A percentile compares a stretch with the other conserved stretches of the same genome.
Conservation (phyloP, 2,329 filamentous ascomycete species). For the Aureobasidium musti region DNA sequence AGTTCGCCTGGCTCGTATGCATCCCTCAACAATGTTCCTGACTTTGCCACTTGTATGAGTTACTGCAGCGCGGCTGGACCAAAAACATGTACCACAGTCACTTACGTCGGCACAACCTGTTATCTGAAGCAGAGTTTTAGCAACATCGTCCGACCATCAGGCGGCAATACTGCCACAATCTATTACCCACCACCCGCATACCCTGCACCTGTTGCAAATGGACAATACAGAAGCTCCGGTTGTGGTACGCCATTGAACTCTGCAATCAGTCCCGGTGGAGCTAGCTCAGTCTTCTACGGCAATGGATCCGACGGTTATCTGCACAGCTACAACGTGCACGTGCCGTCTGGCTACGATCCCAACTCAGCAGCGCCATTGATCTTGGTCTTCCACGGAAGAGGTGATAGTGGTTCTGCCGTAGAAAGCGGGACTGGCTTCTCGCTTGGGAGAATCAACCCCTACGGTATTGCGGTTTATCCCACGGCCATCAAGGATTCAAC, state of each 20-base stretch:
- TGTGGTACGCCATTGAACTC: constrained; percentile 35
- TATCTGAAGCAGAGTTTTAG: constrained; percentile 20
- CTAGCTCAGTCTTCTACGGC: constrained; percentile 32
- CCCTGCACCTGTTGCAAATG: constrained; percentile 29
- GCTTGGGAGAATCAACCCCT: constrained; percentile 48
- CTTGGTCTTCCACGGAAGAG: constrained; percentile 53
- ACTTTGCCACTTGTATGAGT: constrained; percentile 11
- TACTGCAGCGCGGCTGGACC: constrained; percentile 7
- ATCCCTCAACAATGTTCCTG: not conserved
- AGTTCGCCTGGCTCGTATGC: constrained; percentile 23
- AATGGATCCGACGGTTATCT: constrained; percentile 35
- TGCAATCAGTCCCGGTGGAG: constrained; percentile 32
- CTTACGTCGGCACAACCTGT: constrained; percentile 15
- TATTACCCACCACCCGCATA: constrained; percentile 15
- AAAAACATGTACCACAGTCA: constrained; percentile 1
- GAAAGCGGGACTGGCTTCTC: constrained; percentile 51
- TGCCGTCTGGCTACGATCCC: constrained; percentile 46
- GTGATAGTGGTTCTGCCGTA: constrained; percentile 44
- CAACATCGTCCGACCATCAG: constrained; percentile 6
- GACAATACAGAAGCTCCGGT: constrained; percentile 35
- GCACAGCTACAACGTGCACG: constrained; percentile 45
- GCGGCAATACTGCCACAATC: constrained; percentile 1
- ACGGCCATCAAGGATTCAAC: constrained; percentile 41
- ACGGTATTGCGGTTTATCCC: constrained; percentile 51
- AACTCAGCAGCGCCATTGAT: constrained; percentile 47